Evolutionary conservation across 2,329 filamentous ascomycete species (phyloP).

Genomic region (Aaosphaeria arxii): DNA sequence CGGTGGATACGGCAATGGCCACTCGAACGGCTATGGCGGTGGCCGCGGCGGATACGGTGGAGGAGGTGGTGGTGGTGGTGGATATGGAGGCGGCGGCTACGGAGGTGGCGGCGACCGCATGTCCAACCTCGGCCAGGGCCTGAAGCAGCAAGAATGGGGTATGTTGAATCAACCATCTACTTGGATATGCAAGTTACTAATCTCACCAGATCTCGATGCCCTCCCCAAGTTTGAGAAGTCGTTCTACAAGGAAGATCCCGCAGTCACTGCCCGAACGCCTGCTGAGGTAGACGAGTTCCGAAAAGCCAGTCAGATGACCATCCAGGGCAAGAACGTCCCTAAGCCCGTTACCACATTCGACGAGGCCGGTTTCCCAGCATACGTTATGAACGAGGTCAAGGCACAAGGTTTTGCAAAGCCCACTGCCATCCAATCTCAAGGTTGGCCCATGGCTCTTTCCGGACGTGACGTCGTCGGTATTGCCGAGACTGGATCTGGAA

Average conservation of each 20-base stretch:
- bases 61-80: slow-evolving; percentile 20
- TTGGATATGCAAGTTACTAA: slow-evolving; percentile 17
- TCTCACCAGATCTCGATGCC: slow-evolving; percentile 63
- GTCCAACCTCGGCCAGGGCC: slow-evolving; percentile 80
- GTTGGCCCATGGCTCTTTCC: slow-evolving; percentile 98
- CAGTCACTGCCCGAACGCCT: slow-evolving; percentile 69
- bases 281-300: slow-evolving; percentile 88
- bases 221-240: slow-evolving; percentile 98
- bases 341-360: slow-evolving; percentile 97
- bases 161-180: slow-evolving; percentile 39
- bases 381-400: slow-evolving; percentile 99
- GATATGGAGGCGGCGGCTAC: slow-evolving; percentile 33
- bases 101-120: slow-evolving; percentile 87
- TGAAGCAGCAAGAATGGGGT: slow-evolving; percentile 91
- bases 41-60: slow-evolving; percentile 18
- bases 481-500: slow-evolving; percentile 97
- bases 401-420: slow-evolving; percentile 91
- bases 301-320: slow-evolving; percentile 76
- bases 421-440: slow-evolving; percentile 95
- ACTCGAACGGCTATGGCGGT: slow-evolving; percentile 11
- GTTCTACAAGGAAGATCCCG: slow-evolving; percentile 94
- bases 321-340: slow-evolving; percentile 77
- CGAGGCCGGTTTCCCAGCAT: slow-evolving; percentile 93
- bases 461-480: slow-evolving; percentile 98
- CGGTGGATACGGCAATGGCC: slow-evolving; percentile 16